phyloP scores from a whole-genome alignment of 2,329 filamentous ascomycete genomes.

The Epichloe festucae region DNA sequence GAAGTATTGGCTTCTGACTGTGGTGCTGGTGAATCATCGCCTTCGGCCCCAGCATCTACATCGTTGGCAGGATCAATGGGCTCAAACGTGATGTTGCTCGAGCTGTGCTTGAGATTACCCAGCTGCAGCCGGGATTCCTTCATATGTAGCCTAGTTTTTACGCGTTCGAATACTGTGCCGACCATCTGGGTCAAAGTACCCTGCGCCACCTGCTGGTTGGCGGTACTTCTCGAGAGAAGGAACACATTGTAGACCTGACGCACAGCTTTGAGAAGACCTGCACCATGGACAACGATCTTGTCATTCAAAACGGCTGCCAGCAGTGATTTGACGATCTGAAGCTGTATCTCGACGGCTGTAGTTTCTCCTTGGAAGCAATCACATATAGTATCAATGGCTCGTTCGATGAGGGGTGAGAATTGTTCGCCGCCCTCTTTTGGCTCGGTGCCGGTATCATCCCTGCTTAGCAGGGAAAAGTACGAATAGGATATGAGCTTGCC shows the following conservation, averaged over 20 bases:
- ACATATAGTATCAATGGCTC: constrained; percentile 97
- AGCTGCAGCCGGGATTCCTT: constrained; percentile 65
- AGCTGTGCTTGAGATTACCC: constrained; percentile 36
- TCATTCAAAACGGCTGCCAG: constrained; percentile 93
- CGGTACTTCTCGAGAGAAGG: constrained; percentile 79
- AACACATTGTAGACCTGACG: constrained; percentile 99
- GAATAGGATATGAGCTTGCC: constrained; percentile 98
- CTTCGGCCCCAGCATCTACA: constrained; percentile 24
- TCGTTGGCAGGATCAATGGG: constrained; percentile 28
- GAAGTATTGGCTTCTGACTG: constrained; percentile 17
- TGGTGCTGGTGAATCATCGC: constrained; percentile 21
- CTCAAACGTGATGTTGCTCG: constrained; percentile 39
- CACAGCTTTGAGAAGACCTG: constrained; percentile 88
- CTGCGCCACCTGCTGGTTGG: constrained; percentile 94
- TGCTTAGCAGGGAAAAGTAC: constrained; percentile 71
- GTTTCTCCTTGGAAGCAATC: constrained; percentile 97
- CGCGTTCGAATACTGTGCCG: constrained; percentile 90
- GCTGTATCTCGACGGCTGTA: constrained; percentile 80
- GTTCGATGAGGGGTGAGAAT: constrained; percentile 71
- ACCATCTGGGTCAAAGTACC: constrained; percentile 98
- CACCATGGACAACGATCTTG: constrained; percentile 96
- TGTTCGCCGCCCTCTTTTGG: constrained; percentile 25
- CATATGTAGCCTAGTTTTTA: constrained; percentile 73
- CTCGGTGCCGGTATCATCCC: constrained; percentile 22
- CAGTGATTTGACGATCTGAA: constrained; percentile 96